Evolutionary conservation across 1,284 basidiomycete species (phyloP).

Genomic region (Melanopsichium pennsylvanicum): DNA sequence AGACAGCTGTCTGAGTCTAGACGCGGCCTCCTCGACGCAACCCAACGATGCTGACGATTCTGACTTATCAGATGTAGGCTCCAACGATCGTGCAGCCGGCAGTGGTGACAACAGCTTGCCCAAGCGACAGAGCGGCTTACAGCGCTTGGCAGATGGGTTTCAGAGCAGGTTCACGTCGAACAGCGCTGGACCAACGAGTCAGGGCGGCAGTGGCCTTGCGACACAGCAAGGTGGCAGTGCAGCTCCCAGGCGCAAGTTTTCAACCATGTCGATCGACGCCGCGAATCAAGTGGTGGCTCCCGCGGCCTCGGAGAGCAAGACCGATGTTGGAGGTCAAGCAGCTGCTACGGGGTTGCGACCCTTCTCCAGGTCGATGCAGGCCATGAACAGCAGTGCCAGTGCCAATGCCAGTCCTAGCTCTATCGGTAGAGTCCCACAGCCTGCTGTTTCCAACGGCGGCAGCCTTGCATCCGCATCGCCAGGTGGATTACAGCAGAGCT

Average conservation of each 20-base stretch:
- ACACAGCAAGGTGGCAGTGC: neutral
- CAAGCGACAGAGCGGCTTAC: conserved; percentile 23
- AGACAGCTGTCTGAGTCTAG: conserved; percentile 18
- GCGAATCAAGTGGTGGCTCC: neutral
- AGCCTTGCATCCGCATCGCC: neutral
- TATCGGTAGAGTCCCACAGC: neutral
- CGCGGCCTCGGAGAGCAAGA: conserved; percentile 1
- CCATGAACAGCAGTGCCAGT: conserved; percentile 1
- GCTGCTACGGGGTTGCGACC: conserved; percentile 2
- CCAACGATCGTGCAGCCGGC: neutral
- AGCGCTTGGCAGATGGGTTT: conserved; percentile 29
- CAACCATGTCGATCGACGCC: conserved; percentile 32
- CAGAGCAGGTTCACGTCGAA: conserved; percentile 18
- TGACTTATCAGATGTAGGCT: conserved; percentile 24
- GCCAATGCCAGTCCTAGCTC: conserved; percentile 11
- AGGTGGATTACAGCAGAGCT: conserved; percentile 32
- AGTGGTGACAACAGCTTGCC: conserved; percentile 1
- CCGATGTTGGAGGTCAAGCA: neutral
- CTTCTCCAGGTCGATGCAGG: conserved; percentile 22
- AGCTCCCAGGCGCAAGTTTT: conserved; percentile 22
- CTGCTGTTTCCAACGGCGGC: neutral
- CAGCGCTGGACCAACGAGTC: neutral
- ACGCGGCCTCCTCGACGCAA: neutral
- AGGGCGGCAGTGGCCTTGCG: neutral
- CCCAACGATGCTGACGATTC: conserved; percentile 33